These are phyloP conservation scores for Coniochaeta ligniaria DNA, from an alignment of 2,329 filamentous ascomycete genomes.

Conservation along the genomic window DNA sequence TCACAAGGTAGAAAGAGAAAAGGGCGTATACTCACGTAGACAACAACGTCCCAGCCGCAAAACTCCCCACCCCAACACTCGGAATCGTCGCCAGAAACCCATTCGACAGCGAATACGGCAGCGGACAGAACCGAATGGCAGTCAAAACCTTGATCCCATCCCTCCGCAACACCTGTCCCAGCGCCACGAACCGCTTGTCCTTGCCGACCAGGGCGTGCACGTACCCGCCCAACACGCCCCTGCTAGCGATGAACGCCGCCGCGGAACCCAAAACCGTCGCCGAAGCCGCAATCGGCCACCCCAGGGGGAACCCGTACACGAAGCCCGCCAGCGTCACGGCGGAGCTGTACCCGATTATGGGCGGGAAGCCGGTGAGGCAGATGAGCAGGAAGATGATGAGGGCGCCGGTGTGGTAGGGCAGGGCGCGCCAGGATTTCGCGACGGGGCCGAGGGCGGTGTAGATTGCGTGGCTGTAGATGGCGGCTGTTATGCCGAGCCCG, in stretches of 20 bases:
- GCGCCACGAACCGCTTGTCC: constrained; percentile 82
- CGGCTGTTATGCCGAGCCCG: constrained; percentile 48
- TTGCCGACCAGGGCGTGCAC: constrained; percentile 73
- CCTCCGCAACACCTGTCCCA: constrained; percentile 79
- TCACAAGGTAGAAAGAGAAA: background rate
- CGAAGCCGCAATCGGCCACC: constrained; percentile 76
- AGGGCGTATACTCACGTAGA: constrained; percentile 42
- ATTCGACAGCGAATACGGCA: constrained; percentile 91
- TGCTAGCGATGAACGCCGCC: constrained; percentile 70
- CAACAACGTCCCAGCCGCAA: constrained; percentile 74
- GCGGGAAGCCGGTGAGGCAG: constrained; percentile 75
- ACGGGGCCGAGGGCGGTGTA: constrained; percentile 68
- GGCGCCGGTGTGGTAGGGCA: constrained; percentile 56
- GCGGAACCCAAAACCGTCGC: constrained; percentile 75
- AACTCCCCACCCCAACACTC: constrained; percentile 69
- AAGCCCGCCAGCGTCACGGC: constrained; percentile 50
- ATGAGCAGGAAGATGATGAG: constrained; percentile 68
- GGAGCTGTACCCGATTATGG: constrained; percentile 79
- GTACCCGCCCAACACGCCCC: constrained; percentile 70
- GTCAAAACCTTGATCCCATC: constrained; percentile 85
- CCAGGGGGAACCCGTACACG: constrained; percentile 50
- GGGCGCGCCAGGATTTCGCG: constrained; percentile 68
- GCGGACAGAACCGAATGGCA: constrained; percentile 85
- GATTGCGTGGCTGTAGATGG: constrained; percentile 68
- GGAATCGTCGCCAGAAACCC: constrained; percentile 92